Conservation (phyloP, 495 filamentous ascomycete genomes). For the Talaromyces stipitatus region DNA sequence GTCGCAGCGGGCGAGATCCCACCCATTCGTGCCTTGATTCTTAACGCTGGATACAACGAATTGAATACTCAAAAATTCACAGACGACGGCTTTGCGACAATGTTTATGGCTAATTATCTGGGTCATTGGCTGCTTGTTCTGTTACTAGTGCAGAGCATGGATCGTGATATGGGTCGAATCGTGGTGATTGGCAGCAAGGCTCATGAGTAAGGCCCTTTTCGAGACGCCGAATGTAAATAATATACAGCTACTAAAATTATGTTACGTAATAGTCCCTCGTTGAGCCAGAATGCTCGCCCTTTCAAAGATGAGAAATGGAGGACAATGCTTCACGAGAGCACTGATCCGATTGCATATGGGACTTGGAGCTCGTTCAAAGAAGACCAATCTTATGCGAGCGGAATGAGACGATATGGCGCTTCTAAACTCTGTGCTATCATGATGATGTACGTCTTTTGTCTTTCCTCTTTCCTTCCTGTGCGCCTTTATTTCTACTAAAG, state of each 20-base stretch:
- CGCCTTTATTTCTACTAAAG: background rate
- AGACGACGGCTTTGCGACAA: constrained; percentile 35
- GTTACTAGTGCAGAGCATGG: constrained; percentile 34
- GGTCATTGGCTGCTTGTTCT: constrained; percentile 36
- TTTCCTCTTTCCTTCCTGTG: background rate
- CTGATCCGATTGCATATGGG: constrained; percentile 25
- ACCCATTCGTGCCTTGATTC: constrained; percentile 33
- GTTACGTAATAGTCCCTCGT: background rate
- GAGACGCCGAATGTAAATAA: background rate
- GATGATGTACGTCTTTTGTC: constrained; percentile 22
- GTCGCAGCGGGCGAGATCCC: constrained; percentile 30
- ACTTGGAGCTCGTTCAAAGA: constrained; percentile 19
- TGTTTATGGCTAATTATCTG: constrained; percentile 39
- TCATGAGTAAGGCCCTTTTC: constrained; percentile 23
- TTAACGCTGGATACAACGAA: constrained; percentile 35
- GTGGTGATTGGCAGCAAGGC: constrained; percentile 35
- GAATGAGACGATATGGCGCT: constrained; percentile 30
- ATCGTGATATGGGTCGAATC: constrained; percentile 32
- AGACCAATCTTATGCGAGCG: constrained; percentile 10
- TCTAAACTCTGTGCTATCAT: constrained; percentile 29
- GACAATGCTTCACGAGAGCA: constrained; percentile 16
- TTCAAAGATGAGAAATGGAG: constrained; percentile 19
- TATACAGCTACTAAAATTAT: background rate
- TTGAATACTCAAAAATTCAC: constrained; percentile 22
- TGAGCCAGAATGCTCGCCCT: background rate